Percentiles rank a stretch among this genome's conserved stretches.
Evolutionary conservation across 2,329 filamentous ascomycete species (phyloP).

Genomic region (Karstenula rhodostoma): DNA sequence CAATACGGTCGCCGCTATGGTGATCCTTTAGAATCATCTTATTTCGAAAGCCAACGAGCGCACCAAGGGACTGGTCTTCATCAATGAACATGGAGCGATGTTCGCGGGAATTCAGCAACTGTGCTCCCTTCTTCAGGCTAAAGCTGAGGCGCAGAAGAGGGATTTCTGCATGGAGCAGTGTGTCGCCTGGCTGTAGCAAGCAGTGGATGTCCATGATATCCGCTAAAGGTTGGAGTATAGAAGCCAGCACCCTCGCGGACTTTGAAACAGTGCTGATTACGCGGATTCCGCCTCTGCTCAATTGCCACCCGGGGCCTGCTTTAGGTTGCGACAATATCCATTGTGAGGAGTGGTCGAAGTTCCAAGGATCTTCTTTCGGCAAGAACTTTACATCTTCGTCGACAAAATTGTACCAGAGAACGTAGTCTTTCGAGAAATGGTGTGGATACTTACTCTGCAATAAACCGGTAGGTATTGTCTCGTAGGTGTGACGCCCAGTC

Average conservation of each 20-base stretch:
- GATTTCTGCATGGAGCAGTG: slow-evolving; percentile 22
- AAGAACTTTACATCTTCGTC: slow-evolving; percentile 15
- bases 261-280: slow-evolving; percentile 20
- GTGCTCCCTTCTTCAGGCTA: slow-evolving; percentile 11
- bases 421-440: slow-evolving; percentile 26
- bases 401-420: slow-evolving; percentile 37
- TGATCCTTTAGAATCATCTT: slow-evolving; percentile 29
- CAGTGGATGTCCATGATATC: slow-evolving; percentile 27
- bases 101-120: slow-evolving; percentile 31
- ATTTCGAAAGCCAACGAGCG: slow-evolving; percentile 34
- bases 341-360: not conserved
- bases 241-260: slow-evolving; percentile 20
- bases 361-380: slow-evolving; percentile 21
- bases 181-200: slow-evolving; percentile 14
- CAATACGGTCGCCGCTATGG: slow-evolving; percentile 38
- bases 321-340: slow-evolving; percentile 26
- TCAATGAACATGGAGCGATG: slow-evolving; percentile 38
- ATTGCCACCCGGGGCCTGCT: slow-evolving; percentile 24
- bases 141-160: slow-evolving; percentile 27
- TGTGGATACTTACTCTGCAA: slow-evolving; percentile 45
- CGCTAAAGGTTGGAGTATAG: slow-evolving; percentile 28
- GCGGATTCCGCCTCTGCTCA: slow-evolving; percentile 23
- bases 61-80: slow-evolving; percentile 29
- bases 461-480: slow-evolving; percentile 45
- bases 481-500: slow-evolving; percentile 14